Base-by-base conservation (phyloP, 2,329 filamentous ascomycete genomes). In the Hypoxylon sp. region DNA sequence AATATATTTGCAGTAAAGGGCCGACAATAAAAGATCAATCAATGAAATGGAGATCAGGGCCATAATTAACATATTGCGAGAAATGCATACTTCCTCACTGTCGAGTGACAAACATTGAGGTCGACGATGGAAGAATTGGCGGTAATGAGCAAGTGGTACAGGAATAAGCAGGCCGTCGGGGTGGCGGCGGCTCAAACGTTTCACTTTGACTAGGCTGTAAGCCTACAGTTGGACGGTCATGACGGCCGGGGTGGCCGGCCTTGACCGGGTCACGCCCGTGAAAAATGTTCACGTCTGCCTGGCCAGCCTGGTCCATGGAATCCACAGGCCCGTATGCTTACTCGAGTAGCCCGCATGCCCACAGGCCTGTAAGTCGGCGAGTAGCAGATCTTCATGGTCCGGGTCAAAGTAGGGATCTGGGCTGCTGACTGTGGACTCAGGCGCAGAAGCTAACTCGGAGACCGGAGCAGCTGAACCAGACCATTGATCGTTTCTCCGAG, bases 151-250 rank as follows among this genome's bases (percentile, higher is more conserved):
- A 6, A 45, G 45, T 47, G 9, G 54, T 10, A 62, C 47, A 52
- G 2, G 9, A 55, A 54, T 49, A 42, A 29, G 31, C 45, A 24
- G 17, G 26, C 24, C 26, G 43, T 41, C 45, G 23, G 24, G 18
- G 43, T 50, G 59, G 59, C 55, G 47, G 48, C 40, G 52, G 60
- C 46, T 47, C 37, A 47, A 38, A 48, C 56, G 60, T 63, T 63
- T 63, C 60, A 60, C 24, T 41, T 56, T 56, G 40, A 59, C 41
- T 62, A 29, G 24, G 49, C 38, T 21, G 23, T 42, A 2, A 23
- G 18, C 37, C 37, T 40, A 10, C 15, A 40, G 37, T 15, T 35
- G n/a, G n/a, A n/a, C n/a, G n/a, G n/a, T n/a, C n/a, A n/a, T n/a
- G 18, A 20, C 9, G 17, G 18, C 11, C 37, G 37, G 27, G 37